These are phyloP conservation scores for Oryza punctata DNA, from an alignment of 176 grass and related monocot species.

Conservation along the genomic window DNA sequence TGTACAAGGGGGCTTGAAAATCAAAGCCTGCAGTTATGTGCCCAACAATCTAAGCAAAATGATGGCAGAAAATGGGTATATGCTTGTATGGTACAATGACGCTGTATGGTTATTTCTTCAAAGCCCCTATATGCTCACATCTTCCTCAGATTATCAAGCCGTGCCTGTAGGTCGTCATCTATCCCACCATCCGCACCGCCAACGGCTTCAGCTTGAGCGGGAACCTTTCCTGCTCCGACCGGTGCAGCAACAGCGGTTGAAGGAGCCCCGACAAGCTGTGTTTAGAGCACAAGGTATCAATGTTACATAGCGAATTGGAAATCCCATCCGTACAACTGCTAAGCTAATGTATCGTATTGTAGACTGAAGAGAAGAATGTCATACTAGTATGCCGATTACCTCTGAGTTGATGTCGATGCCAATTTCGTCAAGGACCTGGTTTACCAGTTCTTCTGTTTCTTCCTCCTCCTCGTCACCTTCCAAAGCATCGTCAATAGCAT, in stretches of 20 bases:
- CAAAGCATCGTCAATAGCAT: constrained; percentile 74
- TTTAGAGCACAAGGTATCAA: neutral
- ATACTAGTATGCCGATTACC: constrained; percentile 23
- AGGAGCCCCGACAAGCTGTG: constrained; percentile 67
- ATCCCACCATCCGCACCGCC: constrained; percentile 57
- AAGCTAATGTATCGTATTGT: neutral
- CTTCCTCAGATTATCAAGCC: constrained; percentile 79
- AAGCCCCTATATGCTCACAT: constrained; percentile 44
- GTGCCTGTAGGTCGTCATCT: constrained; percentile 65
- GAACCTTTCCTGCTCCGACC: constrained; percentile 35
- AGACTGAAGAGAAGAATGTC: neutral
- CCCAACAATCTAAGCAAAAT: neutral
- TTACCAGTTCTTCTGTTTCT: constrained; percentile 81
- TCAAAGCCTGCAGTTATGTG: neutral
- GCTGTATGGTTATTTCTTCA: constrained; percentile 2
- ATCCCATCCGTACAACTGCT: neutral
- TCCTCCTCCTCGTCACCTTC: constrained; percentile 84
- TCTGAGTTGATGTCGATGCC: constrained; percentile 75
- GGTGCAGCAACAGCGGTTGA: constrained; percentile 50
- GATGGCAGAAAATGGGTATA: neutral
- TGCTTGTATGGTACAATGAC: neutral
- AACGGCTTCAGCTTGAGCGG: constrained; percentile 68
- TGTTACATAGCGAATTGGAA: neutral
- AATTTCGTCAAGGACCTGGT: constrained; percentile 84
- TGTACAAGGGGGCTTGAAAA: neutral